Evolutionary conservation across 2,329 filamentous ascomycete species (phyloP).

Genomic region (Alternaria incomplexa): DNA sequence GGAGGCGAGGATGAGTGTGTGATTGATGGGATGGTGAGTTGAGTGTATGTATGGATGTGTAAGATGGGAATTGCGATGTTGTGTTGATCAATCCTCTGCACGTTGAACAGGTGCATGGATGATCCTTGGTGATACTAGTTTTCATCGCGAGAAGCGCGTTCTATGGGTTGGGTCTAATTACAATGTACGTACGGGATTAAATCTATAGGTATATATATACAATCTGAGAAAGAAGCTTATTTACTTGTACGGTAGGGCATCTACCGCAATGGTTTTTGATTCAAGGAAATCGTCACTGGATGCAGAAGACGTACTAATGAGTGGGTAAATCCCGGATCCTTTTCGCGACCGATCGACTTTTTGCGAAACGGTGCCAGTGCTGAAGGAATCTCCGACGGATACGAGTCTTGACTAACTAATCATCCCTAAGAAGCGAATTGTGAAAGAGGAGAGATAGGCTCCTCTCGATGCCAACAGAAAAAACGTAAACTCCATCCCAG

Average conservation of each 20-base stretch:
- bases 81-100: not conserved
- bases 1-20: not conserved
- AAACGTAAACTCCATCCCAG: conserved; percentile 27
- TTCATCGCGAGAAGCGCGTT: conserved; percentile 5
- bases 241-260: not conserved
- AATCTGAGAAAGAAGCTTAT: not conserved
- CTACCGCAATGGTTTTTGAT: not conserved
- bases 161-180: not conserved
- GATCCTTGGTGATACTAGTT: not conserved
- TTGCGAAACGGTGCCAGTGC: conserved; percentile 14
- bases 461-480: conserved; percentile 27
- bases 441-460: conserved; percentile 14
- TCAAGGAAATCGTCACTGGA: not conserved
- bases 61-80: not conserved
- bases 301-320: conserved; percentile 24
- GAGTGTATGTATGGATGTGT: not conserved
- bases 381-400: conserved; percentile 41
- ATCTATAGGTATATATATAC: not conserved
- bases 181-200: not conserved
- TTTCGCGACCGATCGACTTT: conserved; percentile 14
- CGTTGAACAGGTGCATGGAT: not conserved
- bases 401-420: conserved; percentile 52
- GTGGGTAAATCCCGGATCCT: conserved; percentile 49
- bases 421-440: conserved; percentile 44
- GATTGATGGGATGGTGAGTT: too few relatives aligned